Base-by-base conservation (phyloP, 169 alveolate genomes). In the Perkinsus chesapeaki region DNA sequence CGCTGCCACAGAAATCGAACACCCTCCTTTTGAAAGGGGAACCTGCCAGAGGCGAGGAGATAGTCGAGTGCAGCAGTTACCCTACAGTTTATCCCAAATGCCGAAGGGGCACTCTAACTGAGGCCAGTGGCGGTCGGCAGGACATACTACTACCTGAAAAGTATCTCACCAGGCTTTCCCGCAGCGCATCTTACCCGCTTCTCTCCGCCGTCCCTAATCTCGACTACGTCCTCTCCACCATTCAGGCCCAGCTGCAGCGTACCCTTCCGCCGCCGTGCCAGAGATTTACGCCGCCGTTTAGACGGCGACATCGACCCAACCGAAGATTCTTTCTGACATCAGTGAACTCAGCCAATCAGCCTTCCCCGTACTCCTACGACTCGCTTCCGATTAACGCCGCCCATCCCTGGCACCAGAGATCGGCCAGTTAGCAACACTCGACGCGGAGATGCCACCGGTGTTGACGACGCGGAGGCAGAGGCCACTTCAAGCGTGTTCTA, bases 11-110 rank as follows among this genome's bases (percentile, higher is more conserved):
- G 91, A 93, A 94, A 94, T 23, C 91, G 93, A 0, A 94, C 95
- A 39, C 95, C 95, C 39, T 94, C 95, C 34, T 92, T 94, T 73
- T 94, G 95, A n/a, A 92, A 94, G 31, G 92, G 91, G 93, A 92
- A 94, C 92, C 82, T 60, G 31, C 82, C 3, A 16, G 12, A 7
- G 31, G 27, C 1, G 82, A 1, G n/a, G n/a, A n/a, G n/a, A 60
- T 60, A 60, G 37, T 34, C 37, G 31, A 60, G 60, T 60, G 82
- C 82, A 16, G 31, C 31, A 23, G 36, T 23, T 34, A 34, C 60
- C 60, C 23, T 60, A 60, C 82, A 60, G 82, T 23, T 60, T 60
- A 60, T 60, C 82, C 82, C 82, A 60, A 16, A 60, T 60, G 3
- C 37, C 82, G 82, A 60, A 60, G 82, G 82, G 82, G 31, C 82